Percentiles rank a stretch among this genome's conserved stretches.
Evolutionary conservation across 2,329 filamentous ascomycete genomes (phyloP).

Genomic region (Ophiosphaerella herpotricha): DNA sequence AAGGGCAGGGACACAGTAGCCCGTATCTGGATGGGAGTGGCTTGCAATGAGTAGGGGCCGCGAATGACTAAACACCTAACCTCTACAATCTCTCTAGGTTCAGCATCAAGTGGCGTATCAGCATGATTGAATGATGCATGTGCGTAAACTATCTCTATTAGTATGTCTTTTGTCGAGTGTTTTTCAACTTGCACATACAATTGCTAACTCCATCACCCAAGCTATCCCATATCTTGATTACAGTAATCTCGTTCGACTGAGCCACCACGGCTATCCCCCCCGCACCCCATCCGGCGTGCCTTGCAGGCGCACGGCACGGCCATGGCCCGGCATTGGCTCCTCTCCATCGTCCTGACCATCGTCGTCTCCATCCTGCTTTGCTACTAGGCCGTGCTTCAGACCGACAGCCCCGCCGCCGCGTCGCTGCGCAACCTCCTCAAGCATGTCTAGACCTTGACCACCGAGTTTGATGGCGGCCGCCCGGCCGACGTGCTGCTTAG

Average conservation of each 20-base stretch:
- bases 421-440: constrained; percentile 73
- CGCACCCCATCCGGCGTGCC: constrained; percentile 67
- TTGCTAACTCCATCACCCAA: too few species aligned
- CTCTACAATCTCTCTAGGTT: too few species aligned
- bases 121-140: too few species aligned
- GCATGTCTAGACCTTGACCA: constrained; percentile 80
- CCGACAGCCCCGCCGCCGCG: constrained; percentile 72
- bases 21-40: neutral
- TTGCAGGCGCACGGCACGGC: constrained; percentile 73
- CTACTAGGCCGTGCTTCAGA: constrained; percentile 77
- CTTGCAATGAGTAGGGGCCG: neutral
- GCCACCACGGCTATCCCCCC: constrained; percentile 67
- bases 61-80: too few species aligned
- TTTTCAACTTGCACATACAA: too few species aligned
- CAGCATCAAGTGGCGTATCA: too few species aligned
- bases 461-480: constrained; percentile 61
- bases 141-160: too few species aligned
- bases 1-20: constrained; percentile 5
- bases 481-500: constrained; percentile 17
- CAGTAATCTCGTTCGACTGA: constrained; percentile 54
- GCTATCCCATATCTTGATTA: too few species aligned
- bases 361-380: constrained; percentile 70
- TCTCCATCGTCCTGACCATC: constrained; percentile 75
- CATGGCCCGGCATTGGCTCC: constrained; percentile 73
- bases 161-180: too few species aligned